Base-by-base conservation (phyloP, 1,284 basidiomycete species). In the Rhodotorula glutinis region DNA sequence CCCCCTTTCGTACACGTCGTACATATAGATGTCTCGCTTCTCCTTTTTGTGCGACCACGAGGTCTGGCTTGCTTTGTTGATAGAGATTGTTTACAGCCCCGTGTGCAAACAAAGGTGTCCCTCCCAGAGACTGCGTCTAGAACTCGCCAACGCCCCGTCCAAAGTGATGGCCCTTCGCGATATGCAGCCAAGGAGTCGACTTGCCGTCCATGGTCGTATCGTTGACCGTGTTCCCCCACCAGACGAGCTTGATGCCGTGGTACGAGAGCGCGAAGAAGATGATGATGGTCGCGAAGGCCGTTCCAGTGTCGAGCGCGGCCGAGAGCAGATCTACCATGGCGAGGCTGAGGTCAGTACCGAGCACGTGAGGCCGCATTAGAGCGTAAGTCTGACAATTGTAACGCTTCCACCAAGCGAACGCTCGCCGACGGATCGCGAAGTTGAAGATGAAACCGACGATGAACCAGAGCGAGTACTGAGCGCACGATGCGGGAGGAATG, bases 361-460 rank as follows among this genome's bases (percentile, higher is more conserved):
- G 3, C 14, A 53, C 27, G 14, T 11, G 7, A 27, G 5, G 25
- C 25, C 5, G 27, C n/a, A 4, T 7, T 0, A 53, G 14, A 53
- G 51, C 16, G 51, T 10, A 14, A n/a, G 29, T 17, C 17, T 21
- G 33, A 53, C 51, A 91, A 77, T 90, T 91, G 79, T 90, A 92
- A 82, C 95, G 96, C 78, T 87, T 88, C 94, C 94, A 98, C 93
- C 93, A 97, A 0, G 82, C 79, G 79, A 95, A 95, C 76, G 88
- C 86, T 70, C 83, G 81, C 76, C 88, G 85, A 27, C 55, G 55
- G 43, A 57, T 33, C 17, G 25, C 13, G 19, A 17, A 57, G 43
- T 57, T 57, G 55, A 57, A 57, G 23, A 40, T 21, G n/a, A 57
- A 49, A 9, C 66, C 92, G 82, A 44, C 85, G n/a, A 86, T 82